Evolutionary conservation across 345 rosid species (phyloP), one percentile per base, ranked within the genome.

Genomic region (Euclidium syriacum): DNA sequence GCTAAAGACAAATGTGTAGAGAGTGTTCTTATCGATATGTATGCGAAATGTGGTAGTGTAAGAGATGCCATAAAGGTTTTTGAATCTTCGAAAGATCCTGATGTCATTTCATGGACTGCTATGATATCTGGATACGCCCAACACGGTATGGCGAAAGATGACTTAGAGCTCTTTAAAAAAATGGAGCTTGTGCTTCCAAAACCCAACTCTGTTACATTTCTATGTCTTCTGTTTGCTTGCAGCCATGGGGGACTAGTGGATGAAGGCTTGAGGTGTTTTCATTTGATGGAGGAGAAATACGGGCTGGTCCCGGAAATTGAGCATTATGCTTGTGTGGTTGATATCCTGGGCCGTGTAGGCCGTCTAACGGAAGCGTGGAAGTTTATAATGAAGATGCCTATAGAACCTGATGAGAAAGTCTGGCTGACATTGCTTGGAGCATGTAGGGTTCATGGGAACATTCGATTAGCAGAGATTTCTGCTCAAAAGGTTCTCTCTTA

Each of bases 281-380:
- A 75, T 25, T 34, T 46, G 55, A 64, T 81, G 82, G 62, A 66
- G 57, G 66, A 54, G 25, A 77, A 68, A 25, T 56, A 63, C 19
- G 62, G 67, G 27, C 51, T 81, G 57, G 64, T 58, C 52, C 82
- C 77, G 6, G 78, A 75, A 52, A 79, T 75, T 42, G 82, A 78
- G 60, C 87, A 86, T 61, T 81, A 83, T 64, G 89, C 87, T 29
- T 81, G 83, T 70, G 77, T 86, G 64, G 81, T 81, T 51, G 92
- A 83, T 76, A 78, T 86, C 49, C 72, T 86, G 6, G 85, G 87
- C 7, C 86, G 83, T 8, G 74, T 77, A 7, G 89, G 88, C n/a
- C 75, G 59, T 47, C 56, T 83, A 18, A 58, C 66, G 15, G 83
- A 85, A 65, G 88, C 88, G 5, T 70, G 71, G 75, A 52, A 73